phyloP scores from a whole-genome alignment of 257 asterid species.

The Solanum paucissectum region DNA sequence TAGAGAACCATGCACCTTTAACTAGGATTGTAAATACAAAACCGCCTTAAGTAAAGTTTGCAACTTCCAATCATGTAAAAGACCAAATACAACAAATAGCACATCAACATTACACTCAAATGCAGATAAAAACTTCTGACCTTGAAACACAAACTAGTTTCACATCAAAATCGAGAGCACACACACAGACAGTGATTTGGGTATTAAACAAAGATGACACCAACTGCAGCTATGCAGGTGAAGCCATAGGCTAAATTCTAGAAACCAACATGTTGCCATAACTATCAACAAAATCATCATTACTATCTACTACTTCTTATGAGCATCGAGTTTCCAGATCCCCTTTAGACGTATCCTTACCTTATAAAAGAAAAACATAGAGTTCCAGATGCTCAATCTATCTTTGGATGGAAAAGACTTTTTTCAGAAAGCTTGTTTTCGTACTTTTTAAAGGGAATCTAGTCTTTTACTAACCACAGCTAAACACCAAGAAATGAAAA shows the following conservation, averaged over 20 bases:
- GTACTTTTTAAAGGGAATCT: not conserved
- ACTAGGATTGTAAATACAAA: not conserved
- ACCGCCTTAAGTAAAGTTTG: not conserved
- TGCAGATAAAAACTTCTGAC: not conserved
- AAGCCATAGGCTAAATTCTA: not conserved
- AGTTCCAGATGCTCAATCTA: not conserved
- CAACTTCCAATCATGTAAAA: not conserved
- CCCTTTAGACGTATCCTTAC: not conserved
- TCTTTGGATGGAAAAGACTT: not conserved
- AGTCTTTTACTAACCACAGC: not conserved
- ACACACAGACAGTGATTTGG: not conserved
- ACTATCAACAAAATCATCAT: not conserved
- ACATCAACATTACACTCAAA: not conserved
- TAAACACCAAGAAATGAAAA: not conserved
- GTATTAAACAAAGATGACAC: not conserved
- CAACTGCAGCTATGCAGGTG: not conserved
- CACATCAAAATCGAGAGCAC: not conserved
- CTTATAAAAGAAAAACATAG: not conserved
- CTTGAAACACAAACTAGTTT: not conserved
- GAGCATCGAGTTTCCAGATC: not conserved
- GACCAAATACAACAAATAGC: not conserved
- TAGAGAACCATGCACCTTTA: not conserved
- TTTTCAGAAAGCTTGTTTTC: not conserved
- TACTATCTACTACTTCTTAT: not conserved
- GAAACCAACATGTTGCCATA: not conserved